Percentiles rank a stretch among this genome's conserved stretches.
phyloP scores from a whole-genome alignment of 2,329 filamentous ascomycete genomes.

The Paracoccidioides brasiliensis region DNA sequence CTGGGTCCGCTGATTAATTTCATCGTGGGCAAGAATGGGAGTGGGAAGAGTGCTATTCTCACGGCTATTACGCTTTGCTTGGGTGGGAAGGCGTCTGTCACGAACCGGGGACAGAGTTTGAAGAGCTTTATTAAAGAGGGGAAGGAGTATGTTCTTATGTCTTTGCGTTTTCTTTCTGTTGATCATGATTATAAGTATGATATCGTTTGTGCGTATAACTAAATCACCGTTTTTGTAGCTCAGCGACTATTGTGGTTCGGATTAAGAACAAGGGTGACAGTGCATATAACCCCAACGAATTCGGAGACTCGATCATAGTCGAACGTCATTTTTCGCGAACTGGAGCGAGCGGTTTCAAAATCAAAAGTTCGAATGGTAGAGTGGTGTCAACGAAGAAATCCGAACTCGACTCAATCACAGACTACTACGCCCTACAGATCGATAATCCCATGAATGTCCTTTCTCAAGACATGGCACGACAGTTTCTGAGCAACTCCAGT shows the following conservation, averaged over 20 bases:
- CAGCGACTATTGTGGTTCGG: conserved; percentile 58
- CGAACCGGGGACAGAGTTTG: conserved; percentile 79
- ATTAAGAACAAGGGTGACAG: conserved; percentile 83
- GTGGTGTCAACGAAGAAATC: conserved; percentile 69
- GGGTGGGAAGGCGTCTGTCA: conserved; percentile 85
- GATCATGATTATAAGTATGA: neutral
- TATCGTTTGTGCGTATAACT: neutral
- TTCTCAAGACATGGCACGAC: conserved; percentile 86
- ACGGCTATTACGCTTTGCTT: conserved; percentile 88
- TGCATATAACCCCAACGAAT: conserved; percentile 70
- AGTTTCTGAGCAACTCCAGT: conserved; percentile 78
- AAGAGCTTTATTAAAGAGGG: conserved; percentile 89
- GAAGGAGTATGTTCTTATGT: conserved; percentile 45
- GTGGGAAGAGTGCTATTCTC: conserved; percentile 89
- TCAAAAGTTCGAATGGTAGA: conserved; percentile 60
- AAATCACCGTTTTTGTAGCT: conserved; percentile 18
- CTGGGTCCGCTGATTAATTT: conserved; percentile 97
- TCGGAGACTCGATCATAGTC: conserved; percentile 75
- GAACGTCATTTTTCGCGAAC: conserved; percentile 72
- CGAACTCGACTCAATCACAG: conserved; percentile 83
- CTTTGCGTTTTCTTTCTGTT: neutral
- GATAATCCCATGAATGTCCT: conserved; percentile 95
- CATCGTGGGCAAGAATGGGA: conserved; percentile 93
- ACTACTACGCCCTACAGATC: conserved; percentile 86
- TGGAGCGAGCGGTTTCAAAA: conserved; percentile 69